These are phyloP conservation scores for Schizosaccharomyces osmophilus DNA, from an alignment of 805 yeast genomes.

Conservation along the genomic window DNA sequence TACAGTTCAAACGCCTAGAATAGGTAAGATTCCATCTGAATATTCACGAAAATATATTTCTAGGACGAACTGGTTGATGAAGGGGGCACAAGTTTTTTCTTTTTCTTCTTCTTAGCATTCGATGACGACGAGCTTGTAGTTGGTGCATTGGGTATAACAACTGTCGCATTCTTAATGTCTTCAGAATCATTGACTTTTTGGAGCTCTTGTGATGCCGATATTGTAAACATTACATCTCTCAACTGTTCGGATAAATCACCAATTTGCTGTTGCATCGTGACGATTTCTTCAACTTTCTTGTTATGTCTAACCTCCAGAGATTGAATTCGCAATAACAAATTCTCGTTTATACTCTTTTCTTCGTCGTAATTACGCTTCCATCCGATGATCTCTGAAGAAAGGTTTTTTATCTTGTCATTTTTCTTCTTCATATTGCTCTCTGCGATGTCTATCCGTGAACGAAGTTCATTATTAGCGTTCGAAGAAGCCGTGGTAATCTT, in stretches of 20 bases:
- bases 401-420: conserved; percentile 5
- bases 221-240: conserved; percentile 8
- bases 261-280: conserved; percentile 23
- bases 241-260: conserved; percentile 14
- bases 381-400: conserved; percentile 9
- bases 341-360: conserved; percentile 23
- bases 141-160: background rate
- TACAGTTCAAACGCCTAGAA: too few species aligned
- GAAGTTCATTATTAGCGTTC: background rate
- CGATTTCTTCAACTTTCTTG: conserved; percentile 94
- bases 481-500: conserved; percentile 7
- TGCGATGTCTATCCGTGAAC: background rate
- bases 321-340: conserved; percentile 19
- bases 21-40: too few species aligned
- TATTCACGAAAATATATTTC: too few species aligned
- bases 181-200: conserved; percentile 13
- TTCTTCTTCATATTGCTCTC: conserved; percentile 4
- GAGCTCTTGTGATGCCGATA: conserved; percentile 4
- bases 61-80: too few species aligned
- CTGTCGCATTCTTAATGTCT: conserved; percentile 6
- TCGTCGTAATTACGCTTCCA: conserved; percentile 20
- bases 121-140: background rate
- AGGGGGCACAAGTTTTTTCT: conserved; percentile 14
- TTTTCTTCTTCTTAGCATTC: conserved; percentile 14
- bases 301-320: conserved; percentile 21